Evolutionary conservation across 495 filamentous ascomycete species (phyloP).

Genomic region (Lentithecium fluviatile): DNA sequence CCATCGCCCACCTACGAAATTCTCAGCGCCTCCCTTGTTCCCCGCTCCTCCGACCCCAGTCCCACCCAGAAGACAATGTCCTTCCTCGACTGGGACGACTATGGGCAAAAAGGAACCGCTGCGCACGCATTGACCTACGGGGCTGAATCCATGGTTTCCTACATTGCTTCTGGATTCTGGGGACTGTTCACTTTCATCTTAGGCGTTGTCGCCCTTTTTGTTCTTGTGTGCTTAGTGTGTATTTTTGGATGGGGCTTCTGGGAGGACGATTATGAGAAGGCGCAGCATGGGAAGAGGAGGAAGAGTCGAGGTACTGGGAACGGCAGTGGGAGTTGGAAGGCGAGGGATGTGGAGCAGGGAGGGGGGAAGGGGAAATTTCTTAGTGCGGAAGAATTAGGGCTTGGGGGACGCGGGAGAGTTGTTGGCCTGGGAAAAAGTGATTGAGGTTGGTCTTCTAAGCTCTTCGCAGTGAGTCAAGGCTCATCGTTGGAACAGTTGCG

Average conservation of each 20-base stretch:
- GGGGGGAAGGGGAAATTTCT: conserved; percentile 4
- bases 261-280: conserved; percentile 18
- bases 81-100: conserved; percentile 14
- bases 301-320: background rate
- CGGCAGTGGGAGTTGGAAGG: background rate
- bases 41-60: background rate
- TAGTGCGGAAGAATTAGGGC: conserved; percentile 24
- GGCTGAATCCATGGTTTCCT: background rate
- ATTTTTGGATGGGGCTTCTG: conserved; percentile 18
- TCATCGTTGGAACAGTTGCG: too few species aligned
- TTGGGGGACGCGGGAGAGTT: conserved; percentile 16
- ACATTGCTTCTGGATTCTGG: conserved; percentile 11
- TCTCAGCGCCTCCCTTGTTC: conserved; percentile 4
- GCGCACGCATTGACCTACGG: conserved; percentile 1
- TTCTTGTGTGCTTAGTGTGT: conserved; percentile 18
- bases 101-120: conserved; percentile 14
- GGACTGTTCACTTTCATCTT: conserved; percentile 14
- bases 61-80: conserved; percentile 5
- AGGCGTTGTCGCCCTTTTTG: conserved; percentile 16
- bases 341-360: background rate
- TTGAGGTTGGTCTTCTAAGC: background rate
- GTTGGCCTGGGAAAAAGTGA: conserved; percentile 30
- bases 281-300: conserved; percentile 21
- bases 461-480: too few species aligned
- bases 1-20: conserved; percentile 14